Evolutionary conservation across 495 filamentous ascomycete genomes (phyloP), one percentile per base, ranked within the genome.

Genomic region (Aspergillus conjunctus): DNA sequence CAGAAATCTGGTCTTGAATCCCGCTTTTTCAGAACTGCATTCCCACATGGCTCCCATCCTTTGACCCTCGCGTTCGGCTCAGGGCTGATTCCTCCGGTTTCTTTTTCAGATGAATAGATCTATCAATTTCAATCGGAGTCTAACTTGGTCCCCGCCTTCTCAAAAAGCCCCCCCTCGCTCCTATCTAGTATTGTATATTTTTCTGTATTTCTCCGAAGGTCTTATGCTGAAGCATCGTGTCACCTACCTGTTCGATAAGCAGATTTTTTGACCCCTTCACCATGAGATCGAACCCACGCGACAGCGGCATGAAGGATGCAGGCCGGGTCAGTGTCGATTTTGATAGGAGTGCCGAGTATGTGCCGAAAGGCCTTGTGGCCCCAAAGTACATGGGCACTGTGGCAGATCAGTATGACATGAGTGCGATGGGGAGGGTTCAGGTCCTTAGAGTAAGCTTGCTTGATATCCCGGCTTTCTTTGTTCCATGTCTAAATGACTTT

Each of bases 331-430:
- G 54, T 11, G 46, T 58, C 31, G 59, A 57, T 31, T 57, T 39
- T 21, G 54, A 34, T 11, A 63, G 58, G 18, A 58, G 72, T 61
- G 71, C 64, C 45, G 70, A 71, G 50, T 68, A 60, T 58, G 53
- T 48, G 1, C 53, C 57, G 10, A 76, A 71, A 56, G 66, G 68
- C 22, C 69, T 62, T 33, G 73, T 77, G 55, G 65, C 71, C 53
- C 73, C 74, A 22, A 68, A 71, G 51, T 78, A 75, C 59, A 72
- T 75, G 71, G 75, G 77, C n/a, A 78, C 74, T 4, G 7, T 65
- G 41, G 62, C 68, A 17, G 77, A 79, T 51, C 67, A 75, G 50
- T 60, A 49, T 32, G 77, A 80, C 60, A 80, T 80, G 77, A 74
- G 65, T 65, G 67, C 69, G n/a, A 60, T 80, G 51, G 76, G 77